phyloP scores from a whole-genome alignment of 306 rosid genomes.

The Lagenaria siceraria region DNA sequence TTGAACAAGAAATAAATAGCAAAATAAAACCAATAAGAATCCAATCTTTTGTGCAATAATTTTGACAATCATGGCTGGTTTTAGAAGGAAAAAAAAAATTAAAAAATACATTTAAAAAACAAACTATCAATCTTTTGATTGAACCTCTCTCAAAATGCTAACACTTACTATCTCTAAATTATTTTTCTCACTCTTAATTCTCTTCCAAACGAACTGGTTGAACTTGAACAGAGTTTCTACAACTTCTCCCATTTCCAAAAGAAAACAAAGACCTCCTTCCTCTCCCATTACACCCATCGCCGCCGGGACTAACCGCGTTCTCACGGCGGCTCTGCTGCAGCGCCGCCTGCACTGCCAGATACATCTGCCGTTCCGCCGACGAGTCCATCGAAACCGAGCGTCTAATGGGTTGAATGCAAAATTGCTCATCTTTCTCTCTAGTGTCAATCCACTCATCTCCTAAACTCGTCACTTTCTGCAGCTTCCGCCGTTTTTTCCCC shows the following conservation, averaged over 20 bases:
- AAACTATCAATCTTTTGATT: background rate
- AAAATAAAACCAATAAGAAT: background rate
- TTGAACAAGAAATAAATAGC: too few relatives aligned
- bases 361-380: constrained; percentile 59
- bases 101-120: background rate
- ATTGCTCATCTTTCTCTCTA: constrained; percentile 65
- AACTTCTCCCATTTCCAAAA: constrained; percentile 67
- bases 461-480: constrained; percentile 61
- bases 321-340: constrained; percentile 31
- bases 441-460: constrained; percentile 82
- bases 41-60: background rate
- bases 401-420: constrained; percentile 67
- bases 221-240: constrained; percentile 51
- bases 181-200: background rate
- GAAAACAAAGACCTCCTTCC: constrained; percentile 66
- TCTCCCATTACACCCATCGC: constrained; percentile 46
- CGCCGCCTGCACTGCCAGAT: constrained; percentile 32
- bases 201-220: constrained; percentile 49
- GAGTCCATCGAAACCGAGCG: constrained; percentile 94
- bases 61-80: background rate
- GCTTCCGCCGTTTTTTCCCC: constrained; percentile 34
- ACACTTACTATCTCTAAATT: background rate
- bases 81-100: background rate
- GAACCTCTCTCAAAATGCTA: background rate
- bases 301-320: constrained; percentile 32